Evolutionary conservation across 2,329 filamentous ascomycete genomes (phyloP).

Genomic region (Cryphonectria parasitica): DNA sequence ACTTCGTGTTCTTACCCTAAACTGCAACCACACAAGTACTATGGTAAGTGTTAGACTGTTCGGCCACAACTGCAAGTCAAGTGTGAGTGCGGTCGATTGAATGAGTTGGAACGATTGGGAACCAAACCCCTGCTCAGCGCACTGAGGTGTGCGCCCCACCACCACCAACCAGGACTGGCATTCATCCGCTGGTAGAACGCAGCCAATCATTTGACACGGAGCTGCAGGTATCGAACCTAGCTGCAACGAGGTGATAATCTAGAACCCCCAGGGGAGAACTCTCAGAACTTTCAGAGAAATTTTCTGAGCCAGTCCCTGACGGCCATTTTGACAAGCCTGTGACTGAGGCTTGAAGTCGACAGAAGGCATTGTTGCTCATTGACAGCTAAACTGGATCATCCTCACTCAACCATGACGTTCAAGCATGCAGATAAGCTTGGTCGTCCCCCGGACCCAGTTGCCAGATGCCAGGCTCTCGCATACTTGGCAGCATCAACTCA

Average conservation of each 20-base stretch:
- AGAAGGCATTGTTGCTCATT: not conserved
- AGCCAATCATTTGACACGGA: constrained; percentile 28
- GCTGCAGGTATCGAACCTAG: constrained; percentile 9
- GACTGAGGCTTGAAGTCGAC: constrained; percentile 2
- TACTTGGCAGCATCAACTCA: not conserved
- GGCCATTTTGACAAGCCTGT: not conserved
- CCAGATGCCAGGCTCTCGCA: not conserved
- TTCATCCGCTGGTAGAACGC: constrained; percentile 2
- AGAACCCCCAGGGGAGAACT: not conserved
- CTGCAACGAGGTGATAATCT: constrained; percentile 16
- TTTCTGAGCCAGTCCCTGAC: constrained; percentile 24
- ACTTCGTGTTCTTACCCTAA: not conserved
- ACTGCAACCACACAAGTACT: not conserved
- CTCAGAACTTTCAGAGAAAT: constrained; percentile 9
- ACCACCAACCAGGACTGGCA: constrained; percentile 6
- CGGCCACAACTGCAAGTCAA: not conserved
- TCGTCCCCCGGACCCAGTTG: not conserved
- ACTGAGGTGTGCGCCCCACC: constrained; percentile 6
- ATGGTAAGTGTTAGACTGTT: not conserved
- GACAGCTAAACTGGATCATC: not conserved
- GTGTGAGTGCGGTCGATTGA: not conserved
- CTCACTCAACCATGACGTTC: not conserved
- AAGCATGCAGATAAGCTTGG: constrained; percentile 20
- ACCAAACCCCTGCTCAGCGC: constrained; percentile 4
- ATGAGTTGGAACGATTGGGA: not conserved